A percentile compares a stretch with the other conserved stretches of the same genome.
phyloP scores from a whole-genome alignment of 441 rosid genomes.

The Arabidopsis lyrata region DNA sequence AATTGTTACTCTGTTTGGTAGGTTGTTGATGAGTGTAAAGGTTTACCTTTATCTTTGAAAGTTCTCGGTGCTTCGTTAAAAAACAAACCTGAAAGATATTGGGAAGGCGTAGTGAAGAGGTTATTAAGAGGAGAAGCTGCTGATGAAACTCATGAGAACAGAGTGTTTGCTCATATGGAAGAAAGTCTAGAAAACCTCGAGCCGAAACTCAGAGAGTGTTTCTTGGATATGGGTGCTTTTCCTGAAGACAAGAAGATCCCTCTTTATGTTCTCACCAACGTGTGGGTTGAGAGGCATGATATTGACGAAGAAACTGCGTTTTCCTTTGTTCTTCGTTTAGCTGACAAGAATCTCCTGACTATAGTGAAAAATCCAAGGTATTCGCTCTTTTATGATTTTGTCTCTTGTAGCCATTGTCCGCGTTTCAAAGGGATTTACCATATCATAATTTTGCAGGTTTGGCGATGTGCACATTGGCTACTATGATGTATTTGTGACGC shows the following conservation, averaged over 20 bases:
- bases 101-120: constrained; percentile 67
- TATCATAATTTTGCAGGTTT: constrained; percentile 51
- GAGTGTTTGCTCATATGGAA: constrained; percentile 65
- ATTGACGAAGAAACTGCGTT: constrained; percentile 70
- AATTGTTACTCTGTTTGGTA: constrained; percentile 38
- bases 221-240: constrained; percentile 81
- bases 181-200: constrained; percentile 59
- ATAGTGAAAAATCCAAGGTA: constrained; percentile 76
- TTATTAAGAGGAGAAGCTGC: constrained; percentile 73
- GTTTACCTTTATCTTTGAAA: constrained; percentile 84
- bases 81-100: constrained; percentile 62
- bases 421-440: not conserved
- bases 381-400: not conserved
- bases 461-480: constrained; percentile 65
- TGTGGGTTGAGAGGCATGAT: constrained; percentile 73
- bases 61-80: constrained; percentile 77
- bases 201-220: constrained; percentile 65
- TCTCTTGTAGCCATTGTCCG: not conserved
- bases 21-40: constrained; percentile 81
- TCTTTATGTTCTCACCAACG: constrained; percentile 70
- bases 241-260: constrained; percentile 89
- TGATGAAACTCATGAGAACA: constrained; percentile 68
- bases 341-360: constrained; percentile 75
- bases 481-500: constrained; percentile 73
- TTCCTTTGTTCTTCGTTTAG: constrained; percentile 66